Evolutionary conservation across 2,329 filamentous ascomycete genomes (phyloP).

Genomic region (Apiospora sp.): DNA sequence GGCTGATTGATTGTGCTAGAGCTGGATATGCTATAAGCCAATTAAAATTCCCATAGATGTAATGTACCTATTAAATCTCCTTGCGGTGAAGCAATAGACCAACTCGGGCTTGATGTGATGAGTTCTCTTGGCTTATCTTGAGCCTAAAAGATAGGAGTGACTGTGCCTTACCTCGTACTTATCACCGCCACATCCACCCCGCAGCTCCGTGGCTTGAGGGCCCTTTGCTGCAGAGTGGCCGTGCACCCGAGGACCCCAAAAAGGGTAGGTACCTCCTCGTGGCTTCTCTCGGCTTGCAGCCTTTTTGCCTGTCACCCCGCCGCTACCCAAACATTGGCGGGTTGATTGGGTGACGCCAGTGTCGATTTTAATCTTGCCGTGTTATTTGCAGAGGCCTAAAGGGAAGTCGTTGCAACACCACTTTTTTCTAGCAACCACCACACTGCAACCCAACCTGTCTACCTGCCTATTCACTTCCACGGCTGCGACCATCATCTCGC

Average conservation of each 20-base stretch:
- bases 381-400: constrained; percentile 12
- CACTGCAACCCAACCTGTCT: not conserved
- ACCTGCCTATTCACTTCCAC: not conserved
- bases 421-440: constrained; percentile 15
- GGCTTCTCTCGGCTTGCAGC: not conserved
- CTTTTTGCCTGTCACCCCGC: constrained; percentile 2
- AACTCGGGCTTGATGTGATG: not conserved
- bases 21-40: not conserved
- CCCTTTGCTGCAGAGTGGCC: not conserved
- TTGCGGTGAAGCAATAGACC: not conserved
- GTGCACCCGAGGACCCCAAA: not conserved
- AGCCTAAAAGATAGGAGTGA: not conserved
- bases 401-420: constrained; percentile 10
- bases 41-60: not conserved
- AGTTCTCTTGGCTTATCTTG: not conserved
- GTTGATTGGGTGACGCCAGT: constrained; percentile 20
- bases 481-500: not conserved
- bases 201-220: not conserved
- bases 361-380: constrained; percentile 6
- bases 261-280: not conserved
- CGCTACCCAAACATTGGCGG: constrained; percentile 7
- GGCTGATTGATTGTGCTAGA: too few relatives aligned
- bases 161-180: not conserved
- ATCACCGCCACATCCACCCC: not conserved
- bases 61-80: not conserved